Conservation (phyloP, 805 yeast genomes). For the Yamadazyma sp. region DNA sequence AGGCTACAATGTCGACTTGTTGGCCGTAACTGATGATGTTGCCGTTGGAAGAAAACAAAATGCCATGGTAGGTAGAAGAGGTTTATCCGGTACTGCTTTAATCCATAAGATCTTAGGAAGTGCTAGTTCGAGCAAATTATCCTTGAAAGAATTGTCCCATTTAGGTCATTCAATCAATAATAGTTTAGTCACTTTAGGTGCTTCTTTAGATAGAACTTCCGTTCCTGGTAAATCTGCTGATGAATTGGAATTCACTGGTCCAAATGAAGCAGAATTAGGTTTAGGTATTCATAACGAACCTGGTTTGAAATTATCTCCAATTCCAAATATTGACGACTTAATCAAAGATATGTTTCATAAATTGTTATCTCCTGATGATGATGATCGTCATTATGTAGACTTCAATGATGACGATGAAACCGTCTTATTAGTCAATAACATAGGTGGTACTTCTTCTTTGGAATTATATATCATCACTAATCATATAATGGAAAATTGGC, state of each 20-base stretch:
- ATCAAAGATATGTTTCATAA: constrained; percentile 55
- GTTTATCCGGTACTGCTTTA: constrained; percentile 85
- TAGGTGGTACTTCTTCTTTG: constrained; percentile 85
- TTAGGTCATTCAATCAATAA: constrained; percentile 61
- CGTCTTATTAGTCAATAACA: constrained; percentile 71
- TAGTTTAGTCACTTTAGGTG: constrained; percentile 81
- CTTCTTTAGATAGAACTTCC: constrained; percentile 83
- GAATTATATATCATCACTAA: constrained; percentile 74
- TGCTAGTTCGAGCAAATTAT: constrained; percentile 35
- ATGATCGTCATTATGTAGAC: constrained; percentile 77
- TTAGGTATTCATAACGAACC: constrained; percentile 97
- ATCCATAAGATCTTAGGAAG: constrained; percentile 88
- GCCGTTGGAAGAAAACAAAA: constrained; percentile 91
- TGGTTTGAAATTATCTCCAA: constrained; percentile 60
- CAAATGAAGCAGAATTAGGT: constrained; percentile 79
- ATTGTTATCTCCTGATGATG: constrained; percentile 59
- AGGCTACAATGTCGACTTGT: constrained; percentile 69
- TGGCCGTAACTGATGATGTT: constrained; percentile 86
- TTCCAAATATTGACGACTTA: constrained; percentile 68
- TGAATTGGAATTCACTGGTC: constrained; percentile 46
- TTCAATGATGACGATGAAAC: constrained; percentile 64
- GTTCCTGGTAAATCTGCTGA: constrained; percentile 70
- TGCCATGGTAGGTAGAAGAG: constrained; percentile 91
- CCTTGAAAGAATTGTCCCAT: constrained; percentile 49
- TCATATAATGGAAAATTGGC: constrained; percentile 51